Percentiles rank a stretch among this genome's conserved stretches.
Conservation (phyloP, 2,329 filamentous ascomycete genomes). For the Alternaria sp. region DNA sequence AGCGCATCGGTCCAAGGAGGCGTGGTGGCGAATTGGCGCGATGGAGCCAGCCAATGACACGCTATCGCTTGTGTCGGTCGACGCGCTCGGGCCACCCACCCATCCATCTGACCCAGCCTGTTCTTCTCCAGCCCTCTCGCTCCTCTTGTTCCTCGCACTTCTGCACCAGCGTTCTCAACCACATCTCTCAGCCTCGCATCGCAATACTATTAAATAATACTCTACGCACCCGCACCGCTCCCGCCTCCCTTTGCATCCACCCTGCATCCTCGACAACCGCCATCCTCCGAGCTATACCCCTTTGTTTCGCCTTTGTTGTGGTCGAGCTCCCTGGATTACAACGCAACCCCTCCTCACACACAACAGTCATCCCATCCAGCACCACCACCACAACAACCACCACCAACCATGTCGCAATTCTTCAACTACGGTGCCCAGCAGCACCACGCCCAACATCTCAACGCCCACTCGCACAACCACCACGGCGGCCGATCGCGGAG, state of each 20-base stretch:
- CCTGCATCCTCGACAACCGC: conserved; percentile 13
- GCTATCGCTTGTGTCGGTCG: conserved; percentile 5
- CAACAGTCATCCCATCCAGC: conserved; percentile 22
- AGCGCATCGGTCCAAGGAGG: conserved; percentile 5
- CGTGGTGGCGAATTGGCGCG: conserved; percentile 11
- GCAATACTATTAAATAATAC: conserved; percentile 34
- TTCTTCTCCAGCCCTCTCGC: conserved; percentile 21
- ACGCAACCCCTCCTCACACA: conserved; percentile 30
- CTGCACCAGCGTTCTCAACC: conserved; percentile 26
- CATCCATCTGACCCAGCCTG: conserved; percentile 17
- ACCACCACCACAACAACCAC: conserved; percentile 27
- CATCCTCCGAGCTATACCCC: conserved; percentile 22
- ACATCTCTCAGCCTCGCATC: conserved; percentile 36
- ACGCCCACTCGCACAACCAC: conserved; percentile 74
- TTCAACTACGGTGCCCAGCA: conserved; percentile 59
- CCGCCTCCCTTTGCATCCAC: conserved; percentile 22
- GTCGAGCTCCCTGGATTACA: conserved; percentile 22
- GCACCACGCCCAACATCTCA: conserved; percentile 56
- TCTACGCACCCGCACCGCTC: conserved; percentile 17
- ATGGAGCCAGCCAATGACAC: conserved; percentile 7
- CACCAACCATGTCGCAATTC: conserved; percentile 55
- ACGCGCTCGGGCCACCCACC: conserved; percentile 12
- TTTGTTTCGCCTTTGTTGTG: conserved; percentile 40
- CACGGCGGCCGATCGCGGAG: conserved; percentile 86
- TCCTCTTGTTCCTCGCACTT: conserved; percentile 25